Percentiles rank a stretch among this genome's conserved stretches.
Conservation (phyloP, 1,139 yeast species). For the Sugiyamaella grinbergsii region DNA sequence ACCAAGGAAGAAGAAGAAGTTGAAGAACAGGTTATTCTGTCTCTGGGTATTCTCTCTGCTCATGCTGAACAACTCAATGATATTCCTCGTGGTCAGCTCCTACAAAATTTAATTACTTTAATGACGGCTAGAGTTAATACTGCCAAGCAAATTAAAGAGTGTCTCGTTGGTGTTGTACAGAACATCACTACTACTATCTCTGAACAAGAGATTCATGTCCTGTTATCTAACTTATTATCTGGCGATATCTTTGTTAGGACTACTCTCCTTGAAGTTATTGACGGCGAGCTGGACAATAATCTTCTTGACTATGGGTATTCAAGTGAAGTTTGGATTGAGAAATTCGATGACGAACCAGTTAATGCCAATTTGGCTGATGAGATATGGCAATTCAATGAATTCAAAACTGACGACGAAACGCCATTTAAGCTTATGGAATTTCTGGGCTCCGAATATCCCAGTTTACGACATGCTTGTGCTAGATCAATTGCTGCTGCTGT, state of each 20-base stretch:
- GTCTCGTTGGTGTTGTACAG: conserved; percentile 73
- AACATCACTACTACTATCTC: conserved; percentile 66
- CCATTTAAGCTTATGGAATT: conserved; percentile 30
- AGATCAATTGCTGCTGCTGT: conserved; percentile 46
- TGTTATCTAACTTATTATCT: conserved; percentile 61
- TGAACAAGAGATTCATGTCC: conserved; percentile 56
- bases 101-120: conserved; percentile 63
- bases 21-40: conserved; percentile 81
- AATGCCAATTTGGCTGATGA: conserved; percentile 70
- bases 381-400: conserved; percentile 78
- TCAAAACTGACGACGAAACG: conserved; percentile 51
- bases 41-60: conserved; percentile 71
- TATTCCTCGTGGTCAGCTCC: conserved; percentile 65
- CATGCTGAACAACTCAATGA: conserved; percentile 77
- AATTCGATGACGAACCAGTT: conserved; percentile 69
- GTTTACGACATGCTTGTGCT: conserved; percentile 19
- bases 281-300: conserved; percentile 70
- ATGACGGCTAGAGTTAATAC: conserved; percentile 69
- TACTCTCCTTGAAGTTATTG: conserved; percentile 79
- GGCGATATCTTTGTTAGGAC: conserved; percentile 73
- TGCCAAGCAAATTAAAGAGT: conserved; percentile 80
- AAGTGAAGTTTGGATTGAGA: conserved; percentile 75
- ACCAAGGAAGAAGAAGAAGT: conserved; percentile 69
- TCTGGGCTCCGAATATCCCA: conserved; percentile 27
- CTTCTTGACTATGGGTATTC: conserved; percentile 58